Evolutionary conservation across 441 rosid genomes (phyloP).

Genomic region (Pelargonium myrrhifolium): DNA sequence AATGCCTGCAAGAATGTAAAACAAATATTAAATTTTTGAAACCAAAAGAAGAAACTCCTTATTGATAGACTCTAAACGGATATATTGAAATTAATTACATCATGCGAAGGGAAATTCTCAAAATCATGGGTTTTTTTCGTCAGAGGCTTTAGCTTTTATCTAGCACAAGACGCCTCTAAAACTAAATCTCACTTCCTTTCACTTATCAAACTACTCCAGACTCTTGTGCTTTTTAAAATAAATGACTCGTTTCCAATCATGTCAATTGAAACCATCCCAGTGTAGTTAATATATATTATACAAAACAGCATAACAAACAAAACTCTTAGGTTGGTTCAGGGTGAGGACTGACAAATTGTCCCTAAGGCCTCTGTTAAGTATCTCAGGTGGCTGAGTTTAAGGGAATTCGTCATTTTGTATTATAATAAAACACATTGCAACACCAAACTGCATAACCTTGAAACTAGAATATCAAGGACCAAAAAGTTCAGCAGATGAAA

Average conservation of each 20-base stretch:
- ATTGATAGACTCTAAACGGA: background rate
- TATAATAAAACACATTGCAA: background rate
- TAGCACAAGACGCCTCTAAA: background rate
- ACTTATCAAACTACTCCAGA: background rate
- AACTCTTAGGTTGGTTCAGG: background rate
- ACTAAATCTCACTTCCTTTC: background rate
- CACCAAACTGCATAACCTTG: background rate
- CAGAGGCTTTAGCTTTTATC: background rate
- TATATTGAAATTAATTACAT: background rate
- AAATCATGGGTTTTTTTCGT: background rate
- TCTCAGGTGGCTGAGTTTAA: background rate
- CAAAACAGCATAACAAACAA: too few species aligned
- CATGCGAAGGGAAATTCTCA: background rate
- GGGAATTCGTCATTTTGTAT: background rate
- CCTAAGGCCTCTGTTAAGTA: background rate
- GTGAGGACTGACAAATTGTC: background rate
- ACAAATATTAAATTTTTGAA: background rate
- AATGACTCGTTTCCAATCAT: too few species aligned
- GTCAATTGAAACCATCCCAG: too few species aligned
- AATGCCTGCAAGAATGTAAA: constrained; percentile 47
- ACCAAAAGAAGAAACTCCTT: background rate
- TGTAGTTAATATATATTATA: too few species aligned
- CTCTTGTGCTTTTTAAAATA: background rate
- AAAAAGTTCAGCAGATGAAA: background rate
- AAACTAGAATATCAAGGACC: background rate